A percentile compares a stretch with the other conserved stretches of the same genome.
Conservation (phyloP, 441 rosid genomes). For the Iberis amara region DNA sequence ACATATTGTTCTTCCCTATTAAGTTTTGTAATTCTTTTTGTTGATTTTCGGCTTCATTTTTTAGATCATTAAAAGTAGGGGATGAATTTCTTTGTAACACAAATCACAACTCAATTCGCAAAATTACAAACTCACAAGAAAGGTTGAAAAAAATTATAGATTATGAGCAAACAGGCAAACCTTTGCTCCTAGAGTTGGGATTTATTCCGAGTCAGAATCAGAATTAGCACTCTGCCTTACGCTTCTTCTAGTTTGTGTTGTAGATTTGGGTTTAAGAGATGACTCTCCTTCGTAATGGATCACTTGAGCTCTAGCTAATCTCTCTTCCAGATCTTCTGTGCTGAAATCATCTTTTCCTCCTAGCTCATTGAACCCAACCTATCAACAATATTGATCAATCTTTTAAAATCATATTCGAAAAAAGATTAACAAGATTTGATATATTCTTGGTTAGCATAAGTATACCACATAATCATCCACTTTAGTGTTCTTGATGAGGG, state of each 20-base stretch:
- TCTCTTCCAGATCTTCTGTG: slow-evolving; percentile 86
- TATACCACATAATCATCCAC: slow-evolving; percentile 95
- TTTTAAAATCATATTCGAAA: background rate
- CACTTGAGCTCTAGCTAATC: slow-evolving; percentile 80
- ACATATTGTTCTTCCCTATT: too few relatives aligned
- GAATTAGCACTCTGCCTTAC: slow-evolving; percentile 61
- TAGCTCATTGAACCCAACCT: slow-evolving; percentile 93
- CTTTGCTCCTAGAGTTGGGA: background rate
- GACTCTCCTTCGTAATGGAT: slow-evolving; percentile 77
- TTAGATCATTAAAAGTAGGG: too few relatives aligned
- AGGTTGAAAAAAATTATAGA: too few relatives aligned
- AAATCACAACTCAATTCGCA: too few relatives aligned
- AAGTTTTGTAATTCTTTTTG: too few relatives aligned
- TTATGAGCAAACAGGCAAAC: too few relatives aligned
- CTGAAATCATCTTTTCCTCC: slow-evolving; percentile 92
- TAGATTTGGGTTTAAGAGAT: slow-evolving; percentile 42
- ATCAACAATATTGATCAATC: slow-evolving; percentile 3
- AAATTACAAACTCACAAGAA: too few relatives aligned
- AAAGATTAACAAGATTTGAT: background rate
- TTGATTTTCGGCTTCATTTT: too few relatives aligned
- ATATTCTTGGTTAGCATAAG: background rate
- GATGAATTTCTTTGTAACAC: too few relatives aligned
- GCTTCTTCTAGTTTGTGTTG: slow-evolving; percentile 49
- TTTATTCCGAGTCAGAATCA: slow-evolving; percentile 73
- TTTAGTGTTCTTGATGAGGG: slow-evolving; percentile 86